Evolutionary conservation across 768 basidiomycete species (phyloP).

Genomic region (Suillus subaureus): DNA sequence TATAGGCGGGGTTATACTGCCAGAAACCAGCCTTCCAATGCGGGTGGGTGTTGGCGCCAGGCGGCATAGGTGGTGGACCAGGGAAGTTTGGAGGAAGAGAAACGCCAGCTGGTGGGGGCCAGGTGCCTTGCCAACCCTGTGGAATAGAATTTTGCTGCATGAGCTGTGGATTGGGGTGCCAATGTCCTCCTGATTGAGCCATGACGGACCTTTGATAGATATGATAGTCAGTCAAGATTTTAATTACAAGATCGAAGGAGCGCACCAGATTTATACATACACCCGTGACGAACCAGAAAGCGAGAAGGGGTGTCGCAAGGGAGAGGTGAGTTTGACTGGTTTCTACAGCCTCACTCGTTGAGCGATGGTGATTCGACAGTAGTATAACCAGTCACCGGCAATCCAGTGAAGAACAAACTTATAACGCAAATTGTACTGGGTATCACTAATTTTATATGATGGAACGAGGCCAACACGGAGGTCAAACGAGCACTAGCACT

Average conservation of each 20-base stretch:
- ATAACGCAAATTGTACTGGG: neutral
- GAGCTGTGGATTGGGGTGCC: constrained; percentile 36
- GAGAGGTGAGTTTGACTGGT: neutral
- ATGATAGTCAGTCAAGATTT: neutral
- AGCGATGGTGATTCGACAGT: neutral
- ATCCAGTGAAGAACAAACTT: neutral
- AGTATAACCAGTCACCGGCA: neutral
- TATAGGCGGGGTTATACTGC: constrained; percentile 49
- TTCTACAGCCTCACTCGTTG: neutral
- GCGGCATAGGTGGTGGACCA: constrained; percentile 58
- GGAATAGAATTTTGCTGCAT: constrained; percentile 28
- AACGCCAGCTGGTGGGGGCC: constrained; percentile 35
- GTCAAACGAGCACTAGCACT: constrained; percentile 4
- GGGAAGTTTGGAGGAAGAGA: constrained; percentile 38
- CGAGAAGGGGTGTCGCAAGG: neutral
- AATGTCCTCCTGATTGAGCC: constrained; percentile 13
- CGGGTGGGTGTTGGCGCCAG: constrained; percentile 45
- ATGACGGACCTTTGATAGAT: neutral
- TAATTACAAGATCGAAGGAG: neutral
- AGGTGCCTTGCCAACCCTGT: constrained; percentile 39
- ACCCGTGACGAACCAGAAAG: no score
- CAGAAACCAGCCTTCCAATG: constrained; percentile 56
- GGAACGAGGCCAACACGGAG: neutral
- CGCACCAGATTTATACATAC: neutral
- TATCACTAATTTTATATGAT: constrained; percentile 1